Conservation (phyloP, 805 yeast genomes). For the Ogataea paradorogensis region DNA sequence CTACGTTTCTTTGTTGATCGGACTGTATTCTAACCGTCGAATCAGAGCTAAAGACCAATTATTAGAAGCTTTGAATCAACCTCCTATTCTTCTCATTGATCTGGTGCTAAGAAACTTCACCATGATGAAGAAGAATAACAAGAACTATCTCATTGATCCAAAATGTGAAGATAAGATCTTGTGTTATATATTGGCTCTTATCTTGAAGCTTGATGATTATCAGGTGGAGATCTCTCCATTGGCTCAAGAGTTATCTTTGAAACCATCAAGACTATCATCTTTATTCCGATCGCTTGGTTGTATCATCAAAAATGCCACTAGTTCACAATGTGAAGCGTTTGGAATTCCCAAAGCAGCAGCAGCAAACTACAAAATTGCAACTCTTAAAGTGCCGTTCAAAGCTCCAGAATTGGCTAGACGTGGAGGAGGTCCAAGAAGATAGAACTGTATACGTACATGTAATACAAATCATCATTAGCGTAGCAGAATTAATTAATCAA, state of each 20-base stretch:
- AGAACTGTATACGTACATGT: not conserved
- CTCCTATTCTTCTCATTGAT: conserved; percentile 74
- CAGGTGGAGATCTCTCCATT: conserved; percentile 73
- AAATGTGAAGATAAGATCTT: conserved; percentile 81
- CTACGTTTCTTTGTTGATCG: conserved; percentile 76
- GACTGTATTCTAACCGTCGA: conserved; percentile 74
- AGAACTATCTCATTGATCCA: conserved; percentile 81
- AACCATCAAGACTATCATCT: conserved; percentile 66
- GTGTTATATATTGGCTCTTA: conserved; percentile 69
- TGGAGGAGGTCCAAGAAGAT: conserved; percentile 27
- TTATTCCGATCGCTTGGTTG: conserved; percentile 85
- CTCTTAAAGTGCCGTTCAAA: conserved; percentile 82
- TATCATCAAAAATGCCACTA: conserved; percentile 64
- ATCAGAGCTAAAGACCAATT: conserved; percentile 56
- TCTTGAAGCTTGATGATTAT: conserved; percentile 74
- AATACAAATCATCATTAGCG: conserved; percentile 3
- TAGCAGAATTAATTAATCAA: conserved; percentile 6
- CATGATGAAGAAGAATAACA: conserved; percentile 63
- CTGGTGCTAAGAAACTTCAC: conserved; percentile 73
- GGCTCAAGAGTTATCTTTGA: conserved; percentile 79
- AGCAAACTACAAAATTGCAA: conserved; percentile 71
- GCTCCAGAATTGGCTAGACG: conserved; percentile 78
- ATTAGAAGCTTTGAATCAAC: conserved; percentile 57
- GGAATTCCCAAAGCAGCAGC: conserved; percentile 55
- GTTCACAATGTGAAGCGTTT: conserved; percentile 70